phyloP scores from a whole-genome alignment of 257 asterid species.

The Anisodus tanguticus region DNA sequence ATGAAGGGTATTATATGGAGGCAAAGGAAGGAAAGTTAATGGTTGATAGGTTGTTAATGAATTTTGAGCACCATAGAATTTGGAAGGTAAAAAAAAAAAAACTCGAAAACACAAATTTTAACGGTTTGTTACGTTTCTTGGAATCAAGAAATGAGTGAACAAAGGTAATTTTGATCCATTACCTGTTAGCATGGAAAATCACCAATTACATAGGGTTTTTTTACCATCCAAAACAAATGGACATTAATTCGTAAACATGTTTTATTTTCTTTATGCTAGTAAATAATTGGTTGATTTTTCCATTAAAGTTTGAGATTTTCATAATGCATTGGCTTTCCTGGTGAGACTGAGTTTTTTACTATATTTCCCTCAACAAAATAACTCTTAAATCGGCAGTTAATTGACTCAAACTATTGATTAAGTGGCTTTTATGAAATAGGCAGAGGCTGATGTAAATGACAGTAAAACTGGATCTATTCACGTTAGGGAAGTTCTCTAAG shows the following conservation, averaged over 20 bases:
- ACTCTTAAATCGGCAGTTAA: background rate
- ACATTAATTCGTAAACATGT: background rate
- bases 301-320: background rate
- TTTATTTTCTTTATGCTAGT: background rate
- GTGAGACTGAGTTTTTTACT: background rate
- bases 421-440: too few species aligned
- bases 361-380: background rate
- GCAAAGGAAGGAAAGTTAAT: constrained; percentile 42
- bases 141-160: constrained; percentile 21
- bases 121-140: constrained; percentile 22
- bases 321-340: background rate
- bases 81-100: constrained; percentile 30
- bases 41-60: constrained; percentile 4
- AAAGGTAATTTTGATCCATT: background rate
- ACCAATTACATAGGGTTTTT: background rate
- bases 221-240: background rate
- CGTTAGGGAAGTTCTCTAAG: background rate
- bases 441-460: background rate
- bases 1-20: constrained; percentile 42
- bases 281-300: background rate
- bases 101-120: constrained; percentile 14
- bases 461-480: background rate
- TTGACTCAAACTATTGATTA: too few species aligned
- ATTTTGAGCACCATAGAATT: constrained; percentile 39
- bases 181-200: constrained; percentile 29